These are phyloP conservation scores for Aspergillus coremiiformis DNA, from an alignment of 495 filamentous ascomycete genomes.

Conservation along the genomic window DNA sequence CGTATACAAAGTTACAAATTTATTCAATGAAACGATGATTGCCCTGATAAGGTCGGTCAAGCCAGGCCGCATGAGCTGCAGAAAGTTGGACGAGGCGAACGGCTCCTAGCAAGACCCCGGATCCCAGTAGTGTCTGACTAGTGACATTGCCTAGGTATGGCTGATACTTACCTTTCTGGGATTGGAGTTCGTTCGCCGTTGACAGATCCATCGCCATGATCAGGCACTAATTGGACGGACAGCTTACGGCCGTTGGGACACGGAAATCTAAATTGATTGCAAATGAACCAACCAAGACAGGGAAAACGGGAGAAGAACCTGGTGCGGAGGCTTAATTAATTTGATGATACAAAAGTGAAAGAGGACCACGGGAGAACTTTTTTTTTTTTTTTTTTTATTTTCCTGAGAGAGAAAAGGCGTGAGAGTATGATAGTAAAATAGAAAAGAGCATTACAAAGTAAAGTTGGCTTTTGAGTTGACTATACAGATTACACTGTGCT, in stretches of 20 bases:
- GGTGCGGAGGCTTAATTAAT: not conserved
- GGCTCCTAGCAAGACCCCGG: slow-evolving; percentile 17
- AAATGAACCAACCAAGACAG: slow-evolving; percentile 12
- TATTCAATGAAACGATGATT: not conserved
- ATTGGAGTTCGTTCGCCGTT: slow-evolving; percentile 22
- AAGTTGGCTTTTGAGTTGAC: too few relatives aligned
- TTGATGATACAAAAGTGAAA: not conserved
- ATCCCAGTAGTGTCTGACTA: slow-evolving; percentile 16
- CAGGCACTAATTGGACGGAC: slow-evolving; percentile 18
- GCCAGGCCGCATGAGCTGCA: slow-evolving; percentile 11
- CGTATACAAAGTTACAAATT: too few relatives aligned
- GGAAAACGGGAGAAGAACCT: slow-evolving; percentile 7
- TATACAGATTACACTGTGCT: too few relatives aligned
- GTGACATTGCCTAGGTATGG: slow-evolving; percentile 13
- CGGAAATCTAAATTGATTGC: slow-evolving; percentile 14
- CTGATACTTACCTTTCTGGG: slow-evolving; percentile 20
- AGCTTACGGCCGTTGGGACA: slow-evolving; percentile 18
- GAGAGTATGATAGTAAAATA: too few relatives aligned
- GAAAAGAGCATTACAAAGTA: too few relatives aligned
- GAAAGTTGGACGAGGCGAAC: slow-evolving; percentile 16
- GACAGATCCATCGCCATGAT: slow-evolving; percentile 20
- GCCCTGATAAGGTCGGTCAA: slow-evolving; percentile 10
- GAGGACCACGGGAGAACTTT: not conserved
- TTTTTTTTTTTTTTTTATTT: not conserved
- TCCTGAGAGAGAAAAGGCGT: too few relatives aligned